phyloP scores from a whole-genome alignment of 805 yeast genomes.

The Schizosaccharomyces cryophilus region DNA sequence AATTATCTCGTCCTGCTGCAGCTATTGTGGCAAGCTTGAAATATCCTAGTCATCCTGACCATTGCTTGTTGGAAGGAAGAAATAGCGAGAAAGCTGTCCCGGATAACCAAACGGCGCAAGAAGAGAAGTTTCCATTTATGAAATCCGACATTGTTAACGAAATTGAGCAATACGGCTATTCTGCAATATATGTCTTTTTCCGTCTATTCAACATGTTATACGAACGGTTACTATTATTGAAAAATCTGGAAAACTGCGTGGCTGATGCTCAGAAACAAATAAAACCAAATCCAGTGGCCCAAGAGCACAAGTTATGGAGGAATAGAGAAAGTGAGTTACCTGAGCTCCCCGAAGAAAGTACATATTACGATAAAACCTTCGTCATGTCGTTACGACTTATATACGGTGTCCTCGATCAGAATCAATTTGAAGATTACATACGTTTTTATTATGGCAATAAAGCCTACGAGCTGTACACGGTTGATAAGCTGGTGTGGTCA shows the following conservation, averaged over 20 bases:
- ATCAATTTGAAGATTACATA: slow-evolving; percentile 80
- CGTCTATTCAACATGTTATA: slow-evolving; percentile 64
- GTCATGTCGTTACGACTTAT: slow-evolving; percentile 46
- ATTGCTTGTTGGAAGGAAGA: not conserved
- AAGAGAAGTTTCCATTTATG: not conserved
- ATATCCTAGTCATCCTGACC: slow-evolving; percentile 34
- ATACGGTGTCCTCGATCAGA: slow-evolving; percentile 77
- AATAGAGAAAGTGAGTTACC: not conserved
- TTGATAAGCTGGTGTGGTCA: slow-evolving; percentile 75
- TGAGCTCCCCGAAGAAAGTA: not conserved
- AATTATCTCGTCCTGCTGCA: not conserved
- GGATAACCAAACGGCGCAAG: not conserved
- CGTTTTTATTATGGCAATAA: slow-evolving; percentile 87
- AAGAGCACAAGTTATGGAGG: not conserved
- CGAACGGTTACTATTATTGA: slow-evolving; percentile 56
- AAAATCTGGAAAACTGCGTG: slow-evolving; percentile 24
- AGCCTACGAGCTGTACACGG: slow-evolving; percentile 77
- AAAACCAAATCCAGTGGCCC: not conserved
- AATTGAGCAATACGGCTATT: slow-evolving; percentile 58
- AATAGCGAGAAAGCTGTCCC: slow-evolving; percentile 12
- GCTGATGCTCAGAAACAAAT: not conserved
- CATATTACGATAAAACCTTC: not conserved
- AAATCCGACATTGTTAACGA: slow-evolving; percentile 17
- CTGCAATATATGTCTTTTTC: slow-evolving; percentile 70
- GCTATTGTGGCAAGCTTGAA: slow-evolving; percentile 28